phyloP scores from a whole-genome alignment of 495 filamentous ascomycete genomes.

The Penicillium psychrofluorescens region DNA sequence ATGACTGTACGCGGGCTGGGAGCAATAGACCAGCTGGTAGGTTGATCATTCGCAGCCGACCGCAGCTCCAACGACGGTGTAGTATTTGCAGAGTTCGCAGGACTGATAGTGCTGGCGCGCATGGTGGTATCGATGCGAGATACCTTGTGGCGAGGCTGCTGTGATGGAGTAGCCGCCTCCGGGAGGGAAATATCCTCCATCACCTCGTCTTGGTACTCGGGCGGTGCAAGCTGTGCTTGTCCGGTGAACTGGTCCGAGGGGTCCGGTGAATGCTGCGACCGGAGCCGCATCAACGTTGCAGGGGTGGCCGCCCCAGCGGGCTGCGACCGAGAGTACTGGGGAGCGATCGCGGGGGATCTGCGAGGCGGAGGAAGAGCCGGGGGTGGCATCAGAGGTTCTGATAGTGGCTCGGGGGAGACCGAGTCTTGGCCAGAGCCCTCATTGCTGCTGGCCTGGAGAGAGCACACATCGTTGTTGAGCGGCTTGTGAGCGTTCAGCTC shows the following conservation, averaged over 20 bases:
- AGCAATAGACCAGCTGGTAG: slow-evolving; percentile 19
- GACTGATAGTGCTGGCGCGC: slow-evolving; percentile 16
- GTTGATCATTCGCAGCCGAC: slow-evolving; percentile 13
- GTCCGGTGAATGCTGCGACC: slow-evolving; percentile 25
- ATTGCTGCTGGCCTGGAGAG: slow-evolving; percentile 37
- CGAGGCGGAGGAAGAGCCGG: slow-evolving; percentile 49
- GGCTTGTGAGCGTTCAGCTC: slow-evolving; percentile 22
- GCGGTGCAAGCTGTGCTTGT: slow-evolving; percentile 15
- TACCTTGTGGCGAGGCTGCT: slow-evolving; percentile 26
- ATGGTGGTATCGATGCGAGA: slow-evolving; percentile 38
- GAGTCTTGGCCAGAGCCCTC: slow-evolving; percentile 62
- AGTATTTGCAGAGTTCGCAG: slow-evolving; percentile 20
- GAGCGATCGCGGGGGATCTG: slow-evolving; percentile 47
- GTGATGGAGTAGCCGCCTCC: slow-evolving; percentile 44
- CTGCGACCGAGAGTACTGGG: slow-evolving; percentile 19
- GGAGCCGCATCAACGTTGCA: slow-evolving; percentile 75
- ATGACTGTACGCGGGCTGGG: slow-evolving; percentile 31
- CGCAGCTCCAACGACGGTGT: slow-evolving; percentile 27
- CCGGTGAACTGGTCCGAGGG: slow-evolving; percentile 19
- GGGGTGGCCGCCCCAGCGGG: slow-evolving; percentile 58
- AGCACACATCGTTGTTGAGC: slow-evolving; percentile 26
- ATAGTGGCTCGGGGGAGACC: slow-evolving; percentile 63
- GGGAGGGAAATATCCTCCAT: slow-evolving; percentile 64
- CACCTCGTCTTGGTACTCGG: slow-evolving; percentile 43
- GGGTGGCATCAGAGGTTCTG: slow-evolving; percentile 66